phyloP scores from a whole-genome alignment of 768 basidiomycete genomes.

The Tulasnella sp. region DNA sequence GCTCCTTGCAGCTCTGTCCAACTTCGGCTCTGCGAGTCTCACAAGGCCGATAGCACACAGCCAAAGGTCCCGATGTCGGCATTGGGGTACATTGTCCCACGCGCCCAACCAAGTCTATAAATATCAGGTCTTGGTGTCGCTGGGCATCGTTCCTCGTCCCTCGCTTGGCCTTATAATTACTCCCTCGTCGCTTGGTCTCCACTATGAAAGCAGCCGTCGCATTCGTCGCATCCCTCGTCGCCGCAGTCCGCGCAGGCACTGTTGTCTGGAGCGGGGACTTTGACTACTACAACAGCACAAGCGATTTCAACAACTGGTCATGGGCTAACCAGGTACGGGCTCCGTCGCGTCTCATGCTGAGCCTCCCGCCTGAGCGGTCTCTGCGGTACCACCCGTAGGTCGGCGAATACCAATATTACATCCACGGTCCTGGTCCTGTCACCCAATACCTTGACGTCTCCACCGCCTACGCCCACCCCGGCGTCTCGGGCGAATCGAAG shows the following conservation, averaged over 20 bases:
- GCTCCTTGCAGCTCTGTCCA: not conserved
- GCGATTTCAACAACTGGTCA: slow-evolving; percentile 49
- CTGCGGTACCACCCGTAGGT: not conserved
- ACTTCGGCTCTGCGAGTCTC: not conserved
- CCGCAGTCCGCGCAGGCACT: slow-evolving; percentile 52
- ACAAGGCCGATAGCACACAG: too few species aligned
- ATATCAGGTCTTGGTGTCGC: not conserved
- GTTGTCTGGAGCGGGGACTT: slow-evolving; percentile 50
- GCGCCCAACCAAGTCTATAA: not conserved
- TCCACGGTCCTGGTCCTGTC: slow-evolving; percentile 58
- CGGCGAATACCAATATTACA: slow-evolving; percentile 44
- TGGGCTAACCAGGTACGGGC: slow-evolving; percentile 59
- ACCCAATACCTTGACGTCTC: slow-evolving; percentile 58
- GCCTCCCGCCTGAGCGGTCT: too few species aligned
- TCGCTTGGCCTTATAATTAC: not conserved
- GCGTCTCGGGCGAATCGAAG: slow-evolving; percentile 53
- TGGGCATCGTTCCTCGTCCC: not conserved
- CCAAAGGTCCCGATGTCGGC: not conserved
- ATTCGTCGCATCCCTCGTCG: slow-evolving; percentile 39
- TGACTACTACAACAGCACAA: slow-evolving; percentile 8
- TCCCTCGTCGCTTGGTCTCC: not conserved
- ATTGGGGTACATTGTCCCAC: not conserved
- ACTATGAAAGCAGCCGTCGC: slow-evolving; percentile 37
- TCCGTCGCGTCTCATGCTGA: slow-evolving; percentile 36
- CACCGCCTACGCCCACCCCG: slow-evolving; percentile 63